phyloP scores from a whole-genome alignment of 176 grass and related monocot species.

The Elaeis guineensis region DNA sequence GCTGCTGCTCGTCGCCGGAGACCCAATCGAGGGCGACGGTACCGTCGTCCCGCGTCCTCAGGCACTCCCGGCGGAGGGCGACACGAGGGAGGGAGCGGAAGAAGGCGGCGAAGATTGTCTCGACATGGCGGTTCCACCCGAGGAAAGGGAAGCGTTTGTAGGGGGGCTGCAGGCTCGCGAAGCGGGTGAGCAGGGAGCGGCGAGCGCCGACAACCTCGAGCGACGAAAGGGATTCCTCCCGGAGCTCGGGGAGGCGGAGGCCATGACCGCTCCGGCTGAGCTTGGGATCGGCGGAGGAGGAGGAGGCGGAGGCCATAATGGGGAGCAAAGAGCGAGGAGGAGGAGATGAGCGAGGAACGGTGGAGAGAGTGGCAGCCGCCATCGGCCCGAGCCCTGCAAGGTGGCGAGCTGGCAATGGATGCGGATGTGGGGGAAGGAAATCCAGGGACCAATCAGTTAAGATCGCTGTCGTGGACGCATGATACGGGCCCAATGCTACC shows the following conservation, averaged over 20 bases:
- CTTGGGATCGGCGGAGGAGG: no score
- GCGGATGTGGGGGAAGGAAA: no score
- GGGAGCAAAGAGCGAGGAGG: slow-evolving; percentile 12
- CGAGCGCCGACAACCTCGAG: slow-evolving; percentile 65
- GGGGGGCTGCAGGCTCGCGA: slow-evolving; percentile 63
- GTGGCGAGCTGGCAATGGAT: no score
- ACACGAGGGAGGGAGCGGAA: slow-evolving; percentile 54
- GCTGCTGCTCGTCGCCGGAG: slow-evolving; percentile 42
- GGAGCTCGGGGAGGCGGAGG: neutral
- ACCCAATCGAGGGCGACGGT: slow-evolving; percentile 89
- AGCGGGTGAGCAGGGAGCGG: slow-evolving; percentile 45
- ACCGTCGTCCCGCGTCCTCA: slow-evolving; percentile 64
- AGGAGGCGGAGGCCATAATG: neutral
- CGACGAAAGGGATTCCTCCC: slow-evolving; percentile 20
- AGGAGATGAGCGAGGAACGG: slow-evolving; percentile 8
- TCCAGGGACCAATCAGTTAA: no score
- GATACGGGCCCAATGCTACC: no score
- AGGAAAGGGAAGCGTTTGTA: slow-evolving; percentile 63
- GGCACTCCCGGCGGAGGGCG: slow-evolving; percentile 51
- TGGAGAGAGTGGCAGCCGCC: slow-evolving; percentile 5
- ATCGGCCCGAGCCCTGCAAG: no score
- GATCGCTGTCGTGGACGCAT: no score
- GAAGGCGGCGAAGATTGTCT: slow-evolving; percentile 88
- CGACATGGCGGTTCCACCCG: slow-evolving; percentile 65
- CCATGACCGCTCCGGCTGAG: neutral